Conservation (phyloP, 2,329 filamentous ascomycete genomes). For the Trichoderma polysporum region DNA sequence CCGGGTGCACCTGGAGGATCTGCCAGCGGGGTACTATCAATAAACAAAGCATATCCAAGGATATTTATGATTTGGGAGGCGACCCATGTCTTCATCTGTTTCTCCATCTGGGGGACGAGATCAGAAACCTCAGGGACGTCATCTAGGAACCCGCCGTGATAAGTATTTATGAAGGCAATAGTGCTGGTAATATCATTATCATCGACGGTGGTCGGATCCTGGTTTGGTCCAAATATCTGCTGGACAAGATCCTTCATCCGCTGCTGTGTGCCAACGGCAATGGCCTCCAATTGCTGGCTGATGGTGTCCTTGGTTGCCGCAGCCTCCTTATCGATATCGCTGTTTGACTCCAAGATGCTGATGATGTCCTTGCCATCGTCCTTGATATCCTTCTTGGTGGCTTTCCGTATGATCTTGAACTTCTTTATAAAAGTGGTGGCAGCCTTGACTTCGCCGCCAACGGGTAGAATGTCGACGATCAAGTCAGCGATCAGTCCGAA, state of each 20-base stretch:
- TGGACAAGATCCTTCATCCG: neutral
- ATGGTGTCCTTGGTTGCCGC: neutral
- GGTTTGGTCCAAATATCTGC: neutral
- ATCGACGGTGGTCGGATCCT: neutral
- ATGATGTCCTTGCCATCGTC: constrained; percentile 4
- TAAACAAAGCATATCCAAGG: neutral
- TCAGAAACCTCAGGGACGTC: neutral
- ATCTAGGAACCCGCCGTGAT: neutral
- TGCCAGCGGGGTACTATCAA: neutral
- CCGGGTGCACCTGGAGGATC: neutral
- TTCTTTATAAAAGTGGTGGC: neutral
- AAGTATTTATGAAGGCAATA: neutral
- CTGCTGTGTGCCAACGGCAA: neutral
- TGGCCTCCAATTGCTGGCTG: neutral
- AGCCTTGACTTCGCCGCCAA: neutral
- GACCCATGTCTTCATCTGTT: constrained; percentile 1
- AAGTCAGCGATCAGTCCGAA: neutral
- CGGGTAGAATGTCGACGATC: neutral
- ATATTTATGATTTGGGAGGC: neutral
- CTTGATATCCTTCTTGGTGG: neutral
- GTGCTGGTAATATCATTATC: neutral
- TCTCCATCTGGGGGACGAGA: neutral
- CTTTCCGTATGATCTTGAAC: neutral
- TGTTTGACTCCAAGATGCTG: neutral
- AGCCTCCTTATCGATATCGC: neutral